phyloP scores from a whole-genome alignment of 257 asterid species.

The Ehretia macrophylla region DNA sequence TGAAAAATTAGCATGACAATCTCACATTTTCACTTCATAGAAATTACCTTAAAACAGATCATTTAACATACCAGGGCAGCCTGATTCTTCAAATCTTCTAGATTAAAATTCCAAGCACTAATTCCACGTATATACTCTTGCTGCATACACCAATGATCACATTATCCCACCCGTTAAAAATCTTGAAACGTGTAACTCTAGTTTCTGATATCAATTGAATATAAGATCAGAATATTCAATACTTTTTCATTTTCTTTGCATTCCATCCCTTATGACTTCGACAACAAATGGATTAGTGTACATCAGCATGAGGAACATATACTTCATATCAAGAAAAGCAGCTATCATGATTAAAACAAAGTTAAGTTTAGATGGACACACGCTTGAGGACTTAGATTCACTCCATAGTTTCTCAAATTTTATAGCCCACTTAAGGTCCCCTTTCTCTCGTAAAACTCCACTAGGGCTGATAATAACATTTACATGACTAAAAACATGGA shows the following conservation, averaged over 20 bases:
- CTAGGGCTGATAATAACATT: no score
- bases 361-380: no score
- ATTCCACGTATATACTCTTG: conserved; percentile 96
- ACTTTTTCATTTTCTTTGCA: neutral
- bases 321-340: neutral
- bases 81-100: conserved; percentile 90
- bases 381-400: no score
- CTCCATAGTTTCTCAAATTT: no score
- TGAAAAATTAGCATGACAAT: conserved; percentile 6
- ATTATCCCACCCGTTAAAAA: neutral
- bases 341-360: neutral
- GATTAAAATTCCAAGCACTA: conserved; percentile 95
- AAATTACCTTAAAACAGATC: conserved; percentile 20
- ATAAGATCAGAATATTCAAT: neutral
- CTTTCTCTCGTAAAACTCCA: no score
- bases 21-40: neutral
- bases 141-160: conserved; percentile 38
- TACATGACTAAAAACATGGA: no score
- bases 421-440: no score
- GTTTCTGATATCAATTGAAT: neutral
- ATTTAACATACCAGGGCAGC: conserved; percentile 73
- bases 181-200: neutral
- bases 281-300: neutral
- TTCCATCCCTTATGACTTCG: neutral
- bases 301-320: neutral